phyloP scores from a whole-genome alignment of 139 green algal genomes.

The Mesotaenium endlicherianum region DNA sequence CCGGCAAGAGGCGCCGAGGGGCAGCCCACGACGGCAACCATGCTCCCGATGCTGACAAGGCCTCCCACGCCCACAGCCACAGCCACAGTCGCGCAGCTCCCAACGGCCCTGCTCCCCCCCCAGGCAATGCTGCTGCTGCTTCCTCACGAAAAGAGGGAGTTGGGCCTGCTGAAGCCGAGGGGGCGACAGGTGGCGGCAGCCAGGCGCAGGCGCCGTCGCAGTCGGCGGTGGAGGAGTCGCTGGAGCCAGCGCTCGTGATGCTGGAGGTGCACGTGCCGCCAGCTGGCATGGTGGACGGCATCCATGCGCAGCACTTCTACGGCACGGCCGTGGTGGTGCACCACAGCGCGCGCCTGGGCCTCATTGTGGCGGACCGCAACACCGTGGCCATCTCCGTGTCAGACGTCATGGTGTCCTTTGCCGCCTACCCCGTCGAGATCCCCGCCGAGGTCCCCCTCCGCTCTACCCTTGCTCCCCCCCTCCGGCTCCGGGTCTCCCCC shows the following conservation, averaged over 20 bases:
- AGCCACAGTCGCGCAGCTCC: no score
- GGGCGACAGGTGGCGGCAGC: no score
- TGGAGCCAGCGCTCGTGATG: conserved; percentile 32
- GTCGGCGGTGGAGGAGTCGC: conserved; percentile 8
- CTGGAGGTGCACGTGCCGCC: conserved; percentile 70
- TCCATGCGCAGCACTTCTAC: conserved; percentile 68
- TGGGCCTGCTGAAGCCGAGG: no score
- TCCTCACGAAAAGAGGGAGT: no score
- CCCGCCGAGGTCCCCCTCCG: conserved; percentile 53
- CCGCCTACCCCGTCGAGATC: conserved; percentile 77
- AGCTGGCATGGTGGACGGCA: conserved; percentile 80
- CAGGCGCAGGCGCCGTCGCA: no score
- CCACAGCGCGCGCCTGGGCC: conserved; percentile 16
- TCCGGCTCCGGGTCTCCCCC: no score
- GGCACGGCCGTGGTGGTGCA: conserved; percentile 46
- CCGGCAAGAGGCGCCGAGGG: no score
- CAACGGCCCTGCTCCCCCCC: no score
- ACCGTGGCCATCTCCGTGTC: conserved; percentile 73
- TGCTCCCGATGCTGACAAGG: no score
- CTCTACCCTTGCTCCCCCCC: neutral
- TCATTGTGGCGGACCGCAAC: conserved; percentile 86
- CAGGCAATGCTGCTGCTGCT: no score
- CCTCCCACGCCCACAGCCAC: no score
- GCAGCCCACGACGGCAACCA: no score
- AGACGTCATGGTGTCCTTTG: conserved; percentile 83